phyloP scores from a whole-genome alignment of 805 yeast species.

The Nakazawaea pomicola region DNA sequence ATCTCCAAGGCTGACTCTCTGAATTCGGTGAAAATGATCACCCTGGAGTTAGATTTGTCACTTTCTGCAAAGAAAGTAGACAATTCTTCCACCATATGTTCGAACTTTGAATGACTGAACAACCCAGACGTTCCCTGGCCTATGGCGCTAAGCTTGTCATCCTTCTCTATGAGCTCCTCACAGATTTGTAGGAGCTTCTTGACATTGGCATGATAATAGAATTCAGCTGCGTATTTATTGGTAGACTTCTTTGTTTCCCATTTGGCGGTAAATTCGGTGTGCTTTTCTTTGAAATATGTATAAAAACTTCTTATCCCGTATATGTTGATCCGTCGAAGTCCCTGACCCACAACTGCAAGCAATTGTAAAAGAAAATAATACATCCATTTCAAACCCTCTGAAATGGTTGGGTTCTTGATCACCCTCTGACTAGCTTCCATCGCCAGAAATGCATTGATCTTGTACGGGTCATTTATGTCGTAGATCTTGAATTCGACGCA shows the following conservation, averaged over 20 bases:
- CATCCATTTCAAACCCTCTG: slow-evolving; percentile 74
- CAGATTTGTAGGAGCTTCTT: slow-evolving; percentile 38
- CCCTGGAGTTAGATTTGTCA: slow-evolving; percentile 52
- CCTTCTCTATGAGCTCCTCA: slow-evolving; percentile 32
- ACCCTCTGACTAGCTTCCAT: slow-evolving; percentile 63
- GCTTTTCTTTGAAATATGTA: slow-evolving; percentile 56
- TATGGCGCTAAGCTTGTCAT: slow-evolving; percentile 18
- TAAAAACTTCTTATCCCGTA: slow-evolving; percentile 83
- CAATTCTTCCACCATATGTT: slow-evolving; percentile 52
- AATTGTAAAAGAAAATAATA: slow-evolving; percentile 57
- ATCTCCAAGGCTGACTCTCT: slow-evolving; percentile 90
- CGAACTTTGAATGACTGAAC: slow-evolving; percentile 70
- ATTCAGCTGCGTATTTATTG: slow-evolving; percentile 55
- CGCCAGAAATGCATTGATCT: slow-evolving; percentile 65
- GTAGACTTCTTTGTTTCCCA: slow-evolving; percentile 53
- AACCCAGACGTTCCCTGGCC: slow-evolving; percentile 23
- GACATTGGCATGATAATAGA: slow-evolving; percentile 51
- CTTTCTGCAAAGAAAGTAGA: slow-evolving; percentile 43
- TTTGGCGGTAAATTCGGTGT: slow-evolving; percentile 53
- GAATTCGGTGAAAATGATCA: slow-evolving; percentile 82
- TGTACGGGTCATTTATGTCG: slow-evolving; percentile 59
- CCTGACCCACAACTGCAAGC: slow-evolving; percentile 68
- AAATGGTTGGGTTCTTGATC: slow-evolving; percentile 44
- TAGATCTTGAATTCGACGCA: slow-evolving; percentile 64
- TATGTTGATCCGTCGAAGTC: slow-evolving; percentile 60